Evolutionary conservation across 139 green algal species (phyloP).

Genomic region (Asterochloris sp.): DNA sequence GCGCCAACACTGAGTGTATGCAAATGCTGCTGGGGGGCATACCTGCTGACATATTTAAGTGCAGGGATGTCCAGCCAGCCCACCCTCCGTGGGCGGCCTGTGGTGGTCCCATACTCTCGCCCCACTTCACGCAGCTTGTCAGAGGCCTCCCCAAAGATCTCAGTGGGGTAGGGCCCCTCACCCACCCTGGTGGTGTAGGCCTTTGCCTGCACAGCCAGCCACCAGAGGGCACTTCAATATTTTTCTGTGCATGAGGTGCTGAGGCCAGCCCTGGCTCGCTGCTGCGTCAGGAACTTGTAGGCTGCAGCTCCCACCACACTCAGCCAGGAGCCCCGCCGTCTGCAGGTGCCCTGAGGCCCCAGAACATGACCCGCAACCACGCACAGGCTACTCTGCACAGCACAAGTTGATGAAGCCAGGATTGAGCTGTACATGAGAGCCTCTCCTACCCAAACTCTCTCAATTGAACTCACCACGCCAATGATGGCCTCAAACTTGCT

Average conservation of each 20-base stretch:
- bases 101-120: constrained; percentile 98
- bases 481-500: constrained; percentile 84
- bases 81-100: constrained; percentile 87
- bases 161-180: constrained; percentile 94
- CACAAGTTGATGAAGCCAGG: too few species aligned
- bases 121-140: constrained; percentile 82
- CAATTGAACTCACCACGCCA: constrained; percentile 71
- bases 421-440: too few species aligned
- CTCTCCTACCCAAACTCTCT: neutral
- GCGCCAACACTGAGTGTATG: too few species aligned
- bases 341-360: too few species aligned
- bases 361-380: too few species aligned
- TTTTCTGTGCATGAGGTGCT: neutral
- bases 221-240: neutral
- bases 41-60: constrained; percentile 74
- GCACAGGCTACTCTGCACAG: too few species aligned
- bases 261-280: neutral
- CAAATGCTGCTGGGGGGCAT: neutral
- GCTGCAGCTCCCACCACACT: neutral
- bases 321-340: too few species aligned
- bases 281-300: neutral
- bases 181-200: constrained; percentile 98
- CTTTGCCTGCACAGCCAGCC: constrained; percentile 70
- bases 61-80: constrained; percentile 98
- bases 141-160: constrained; percentile 84